Percentiles rank a stretch among this genome's conserved stretches.
Evolutionary conservation across 352 stramenopile genomes (phyloP).

Genomic region (Phytopythium chamaehyphon): DNA sequence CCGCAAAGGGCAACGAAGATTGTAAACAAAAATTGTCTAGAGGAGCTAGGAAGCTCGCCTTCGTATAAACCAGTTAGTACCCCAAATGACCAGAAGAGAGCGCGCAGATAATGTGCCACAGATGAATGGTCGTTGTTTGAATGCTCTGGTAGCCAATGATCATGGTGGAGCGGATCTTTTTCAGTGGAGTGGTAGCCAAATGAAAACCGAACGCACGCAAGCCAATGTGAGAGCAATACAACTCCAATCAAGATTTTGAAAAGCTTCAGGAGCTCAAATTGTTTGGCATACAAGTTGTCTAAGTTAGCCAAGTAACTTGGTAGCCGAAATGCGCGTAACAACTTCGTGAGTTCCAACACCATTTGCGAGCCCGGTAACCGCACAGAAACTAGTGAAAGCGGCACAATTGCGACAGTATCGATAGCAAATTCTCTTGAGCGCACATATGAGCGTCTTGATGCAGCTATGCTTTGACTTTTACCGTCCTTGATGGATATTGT

Average conservation of each 20-base stretch:
- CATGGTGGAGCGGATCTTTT: conserved; percentile 16
- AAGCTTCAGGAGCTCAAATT: conserved; percentile 54
- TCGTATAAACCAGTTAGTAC: conserved; percentile 49
- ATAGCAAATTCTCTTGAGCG: conserved; percentile 40
- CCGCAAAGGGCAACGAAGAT: conserved; percentile 43
- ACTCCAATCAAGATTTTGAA: conserved; percentile 38
- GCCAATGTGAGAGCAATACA: conserved; percentile 35
- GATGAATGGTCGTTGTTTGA: conserved; percentile 6
- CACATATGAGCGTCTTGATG: conserved; percentile 29
- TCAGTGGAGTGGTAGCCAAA: conserved; percentile 26
- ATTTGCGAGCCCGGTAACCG: conserved; percentile 12
- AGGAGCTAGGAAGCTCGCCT: conserved; percentile 32
- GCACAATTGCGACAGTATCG: conserved; percentile 39
- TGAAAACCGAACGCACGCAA: conserved; percentile 46
- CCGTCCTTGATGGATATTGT: conserved; percentile 50
- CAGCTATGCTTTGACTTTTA: conserved; percentile 22
- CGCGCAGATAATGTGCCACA: conserved; percentile 30
- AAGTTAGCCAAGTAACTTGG: conserved; percentile 36
- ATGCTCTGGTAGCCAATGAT: conserved; percentile 32
- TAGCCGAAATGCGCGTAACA: conserved; percentile 31
- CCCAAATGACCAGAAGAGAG: conserved; percentile 55
- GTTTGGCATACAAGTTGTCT: conserved; percentile 48
- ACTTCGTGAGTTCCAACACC: conserved; percentile 35
- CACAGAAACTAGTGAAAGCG: conserved; percentile 19
- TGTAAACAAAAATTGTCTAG: conserved; percentile 51